Base-by-base conservation (phyloP, 345 rosid species). In the Isatis tinctoria region DNA sequence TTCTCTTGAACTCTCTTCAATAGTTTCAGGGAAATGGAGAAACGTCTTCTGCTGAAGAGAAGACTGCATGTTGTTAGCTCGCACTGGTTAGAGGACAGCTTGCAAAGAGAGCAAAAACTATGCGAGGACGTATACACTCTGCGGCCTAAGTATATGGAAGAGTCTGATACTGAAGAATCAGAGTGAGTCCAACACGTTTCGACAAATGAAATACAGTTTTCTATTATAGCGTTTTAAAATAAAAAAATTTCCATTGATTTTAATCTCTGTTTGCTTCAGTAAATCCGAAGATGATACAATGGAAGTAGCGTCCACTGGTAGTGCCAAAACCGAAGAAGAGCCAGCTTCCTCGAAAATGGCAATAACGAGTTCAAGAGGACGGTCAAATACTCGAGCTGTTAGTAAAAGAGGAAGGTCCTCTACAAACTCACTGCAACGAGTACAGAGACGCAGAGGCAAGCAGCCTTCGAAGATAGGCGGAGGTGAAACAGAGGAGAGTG, bases 51-150 rank as follows among this genome's bases (percentile, higher is more conserved):
- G 18, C 35, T 70, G 51, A 86, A 76, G 76, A 87, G 65, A 70
- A 83, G 80, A 64, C 71, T 87, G 69, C 81, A 75, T 74, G 87
- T 92, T 69, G 85, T 95, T 72, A 74, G 78, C 67, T 83, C 79
- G 52, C 87, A 82, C 58, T 95, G 99, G 99, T 75, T 95, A 79
- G 97, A 88, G 41, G 85, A 88, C 54, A 88, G 90, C 74, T 67
- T 88, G 81, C 82, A 81, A 70, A 75, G 60, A 59, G 87, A 82
- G 73, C 67, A 83, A 56, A 87, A 83, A 77, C 57, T 88, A 81
- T 76, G 67, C n/a, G 97, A 92, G 81, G 89, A 84, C 40, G 35
- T 73, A 2, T 88, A 92, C 77, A 82, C 69, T 80, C 79, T 92
- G 87, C 85, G 85, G 84, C 86, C 84, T 43, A 52, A 52, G 57